These are phyloP conservation scores for Candida odintsovae DNA, from an alignment of 805 yeast genomes.

Conservation along the genomic window DNA sequence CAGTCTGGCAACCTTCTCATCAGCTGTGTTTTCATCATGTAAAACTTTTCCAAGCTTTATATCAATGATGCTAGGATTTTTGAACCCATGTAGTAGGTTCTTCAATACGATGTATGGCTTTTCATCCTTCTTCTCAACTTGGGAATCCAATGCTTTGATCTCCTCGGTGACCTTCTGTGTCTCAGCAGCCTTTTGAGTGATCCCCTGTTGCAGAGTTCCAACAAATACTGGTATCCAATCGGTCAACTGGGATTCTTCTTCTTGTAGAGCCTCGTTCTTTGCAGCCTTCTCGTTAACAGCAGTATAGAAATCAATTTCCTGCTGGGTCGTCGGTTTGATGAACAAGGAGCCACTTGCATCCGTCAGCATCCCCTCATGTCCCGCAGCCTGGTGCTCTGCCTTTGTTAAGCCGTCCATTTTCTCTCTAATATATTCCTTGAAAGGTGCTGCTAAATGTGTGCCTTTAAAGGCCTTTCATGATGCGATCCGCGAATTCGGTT, in stretches of 20 bases:
- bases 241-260: constrained; percentile 28
- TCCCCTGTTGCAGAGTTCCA: constrained; percentile 52
- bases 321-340: constrained; percentile 57
- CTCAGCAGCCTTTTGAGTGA: constrained; percentile 25
- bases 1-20: constrained; percentile 59
- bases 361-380: constrained; percentile 76
- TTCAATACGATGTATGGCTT: constrained; percentile 56
- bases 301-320: constrained; percentile 75
- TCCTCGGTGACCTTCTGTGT: constrained; percentile 21
- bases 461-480: too few relatives aligned
- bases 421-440: too few relatives aligned
- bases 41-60: constrained; percentile 73
- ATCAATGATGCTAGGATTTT: constrained; percentile 70
- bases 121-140: constrained; percentile 10
- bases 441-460: too few relatives aligned
- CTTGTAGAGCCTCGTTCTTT: constrained; percentile 21
- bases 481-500: not conserved
- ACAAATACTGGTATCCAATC: constrained; percentile 62
- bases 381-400: constrained; percentile 73
- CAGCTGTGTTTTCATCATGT: constrained; percentile 54
- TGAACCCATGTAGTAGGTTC: constrained; percentile 59
- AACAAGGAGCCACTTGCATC: constrained; percentile 62
- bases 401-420: constrained; percentile 5
- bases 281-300: constrained; percentile 17
- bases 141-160: constrained; percentile 6